Evolutionary conservation across 305 asterid genomes (phyloP).

Genomic region (Withania somnifera): DNA sequence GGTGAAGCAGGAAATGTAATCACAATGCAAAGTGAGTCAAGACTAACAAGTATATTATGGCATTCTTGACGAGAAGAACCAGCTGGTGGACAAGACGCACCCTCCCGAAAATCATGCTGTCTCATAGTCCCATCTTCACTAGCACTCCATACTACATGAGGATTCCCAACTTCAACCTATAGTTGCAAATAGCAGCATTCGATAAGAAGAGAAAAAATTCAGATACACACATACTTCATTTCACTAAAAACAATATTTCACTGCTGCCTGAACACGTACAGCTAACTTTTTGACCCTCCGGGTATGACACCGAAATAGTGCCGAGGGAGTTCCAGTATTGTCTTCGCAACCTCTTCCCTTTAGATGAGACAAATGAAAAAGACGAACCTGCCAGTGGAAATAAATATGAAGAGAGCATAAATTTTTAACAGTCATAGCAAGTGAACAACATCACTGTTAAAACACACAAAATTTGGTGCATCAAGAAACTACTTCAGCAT

Average conservation of each 20-base stretch:
- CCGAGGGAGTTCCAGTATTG: conserved; percentile 44
- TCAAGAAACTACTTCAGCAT: conserved; percentile 64
- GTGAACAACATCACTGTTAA: not conserved
- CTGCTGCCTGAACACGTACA: conserved; percentile 38
- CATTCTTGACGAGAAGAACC: conserved; percentile 94
- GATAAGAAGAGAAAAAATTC: not conserved
- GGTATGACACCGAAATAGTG: conserved; percentile 77
- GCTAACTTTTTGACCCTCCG: conserved; percentile 94
- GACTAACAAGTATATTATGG: conserved; percentile 84
- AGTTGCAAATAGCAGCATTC: conserved; percentile 5
- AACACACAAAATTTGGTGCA: conserved; percentile 4
- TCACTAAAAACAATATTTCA: not conserved
- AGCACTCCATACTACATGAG: conserved; percentile 98
- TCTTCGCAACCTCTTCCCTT: conserved; percentile 45
- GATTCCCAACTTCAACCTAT: conserved; percentile 96
- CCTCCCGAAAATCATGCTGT: conserved; percentile 97
- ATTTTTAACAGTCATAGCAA: not conserved
- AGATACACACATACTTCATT: not conserved
- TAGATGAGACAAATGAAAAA: conserved; percentile 67
- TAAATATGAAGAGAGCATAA: not conserved
- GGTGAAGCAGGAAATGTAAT: not conserved
- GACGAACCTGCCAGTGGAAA: conserved; percentile 64
- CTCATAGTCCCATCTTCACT: conserved; percentile 99
- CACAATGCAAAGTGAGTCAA: conserved; percentile 2
- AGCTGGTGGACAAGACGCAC: conserved; percentile 90